Base-by-base conservation (phyloP, 257 asterid species). In the Lycium ferocissimum region DNA sequence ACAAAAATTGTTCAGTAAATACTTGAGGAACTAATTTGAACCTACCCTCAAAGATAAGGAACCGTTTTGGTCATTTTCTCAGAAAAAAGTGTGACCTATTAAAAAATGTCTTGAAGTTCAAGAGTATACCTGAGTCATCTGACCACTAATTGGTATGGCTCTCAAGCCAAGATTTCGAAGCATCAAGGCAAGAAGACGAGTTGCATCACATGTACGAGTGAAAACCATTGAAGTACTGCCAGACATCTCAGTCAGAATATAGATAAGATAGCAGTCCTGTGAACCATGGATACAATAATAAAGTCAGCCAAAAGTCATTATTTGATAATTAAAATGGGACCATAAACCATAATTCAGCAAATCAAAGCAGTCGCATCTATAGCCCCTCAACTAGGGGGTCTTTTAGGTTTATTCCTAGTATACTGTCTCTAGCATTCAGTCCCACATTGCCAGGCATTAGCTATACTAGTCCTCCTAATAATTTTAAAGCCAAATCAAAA, bases 131-230 rank as follows among this genome's bases (percentile, higher is more conserved):
- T 94, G 98, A 71, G 87, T 92, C 99, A 97, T 94, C 66, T 97
- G 99, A 81, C 99, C 98, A 88, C 95, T 97, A 81, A 97, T 97
- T 51, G 98, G 98, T 83, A 97, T 94, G 67, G 98, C 97, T 73
- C 92, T 89, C 59, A 95, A 87, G 65, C 98, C 98, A 86, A 94
- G 98, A 84, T 92, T 93, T 65, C 97, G 92, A 78, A 94, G 98
- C 87, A 94, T 86, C 85, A 89, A 79, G 9, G 98, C 95, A 90
- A 95, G 87, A 66, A 93, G 92, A 8, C 89, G 88, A 71, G 99
- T 94, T 22, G 97, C 93, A 47, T 93, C 98, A 87, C 99, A 94
- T 33, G 98, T 96, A 20, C 98, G 93, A 37, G 98, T 94, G 90
- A 96, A 96, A 85, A 96, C 98, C 98, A 96, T 96, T 45, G 98